A percentile compares a stretch with the other conserved stretches of the same genome.
phyloP scores from a whole-genome alignment of 1,139 yeast species.

The Yamadazyma songkhlaensis region DNA sequence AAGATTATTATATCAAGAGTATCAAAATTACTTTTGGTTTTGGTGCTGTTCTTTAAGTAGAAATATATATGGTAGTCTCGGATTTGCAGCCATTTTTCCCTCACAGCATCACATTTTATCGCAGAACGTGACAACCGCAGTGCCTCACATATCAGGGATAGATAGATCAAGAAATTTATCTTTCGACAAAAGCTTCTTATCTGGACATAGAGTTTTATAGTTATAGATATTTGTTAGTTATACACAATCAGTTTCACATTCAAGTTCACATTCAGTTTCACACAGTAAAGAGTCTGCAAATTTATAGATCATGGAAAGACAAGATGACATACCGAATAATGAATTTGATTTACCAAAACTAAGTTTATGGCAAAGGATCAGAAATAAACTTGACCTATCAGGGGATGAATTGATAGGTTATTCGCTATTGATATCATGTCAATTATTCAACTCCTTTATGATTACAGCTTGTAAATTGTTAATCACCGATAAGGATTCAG shows the following conservation, averaged over 20 bases:
- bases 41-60: slow-evolving; percentile 66
- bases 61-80: not conserved
- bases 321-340: not conserved
- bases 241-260: too few relatives aligned
- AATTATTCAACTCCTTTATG: slow-evolving; percentile 75
- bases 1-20: slow-evolving; percentile 81
- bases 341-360: too few relatives aligned
- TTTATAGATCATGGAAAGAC: too few relatives aligned
- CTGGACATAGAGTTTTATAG: too few relatives aligned
- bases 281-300: too few relatives aligned
- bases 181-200: too few relatives aligned
- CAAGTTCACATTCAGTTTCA: too few relatives aligned
- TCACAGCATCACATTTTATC: too few relatives aligned
- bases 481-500: slow-evolving; percentile 57
- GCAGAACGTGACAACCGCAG: slow-evolving; percentile 1
- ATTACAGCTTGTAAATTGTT: slow-evolving; percentile 69
- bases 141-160: not conserved
- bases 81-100: too few relatives aligned
- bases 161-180: too few relatives aligned
- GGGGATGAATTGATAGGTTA: slow-evolving; percentile 25
- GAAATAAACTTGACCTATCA: not conserved
- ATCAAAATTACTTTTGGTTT: slow-evolving; percentile 91
- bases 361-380: not conserved
- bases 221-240: too few relatives aligned
- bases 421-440: slow-evolving; percentile 49